Evolutionary conservation across 352 stramenopile genomes (phyloP).

Genomic region (Phytophthora sansomeana): DNA sequence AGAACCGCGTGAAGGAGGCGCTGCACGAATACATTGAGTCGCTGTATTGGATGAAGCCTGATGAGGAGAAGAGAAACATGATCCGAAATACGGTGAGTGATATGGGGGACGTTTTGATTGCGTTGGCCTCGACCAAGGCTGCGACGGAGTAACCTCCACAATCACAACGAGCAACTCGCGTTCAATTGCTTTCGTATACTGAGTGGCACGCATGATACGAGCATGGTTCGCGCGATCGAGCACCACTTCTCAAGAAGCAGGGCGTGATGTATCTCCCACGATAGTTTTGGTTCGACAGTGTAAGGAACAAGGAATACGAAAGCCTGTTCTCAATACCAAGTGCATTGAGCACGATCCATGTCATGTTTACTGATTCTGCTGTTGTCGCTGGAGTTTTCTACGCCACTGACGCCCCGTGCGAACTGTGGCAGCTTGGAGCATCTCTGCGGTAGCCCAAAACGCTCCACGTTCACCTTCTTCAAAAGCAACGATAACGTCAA

Average conservation of each 20-base stretch:
- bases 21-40: constrained; percentile 83
- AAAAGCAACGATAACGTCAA: constrained; percentile 57
- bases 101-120: constrained; percentile 71
- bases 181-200: no score
- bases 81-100: constrained; percentile 79
- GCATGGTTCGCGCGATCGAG: neutral
- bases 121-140: constrained; percentile 47
- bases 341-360: no score
- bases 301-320: no score
- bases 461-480: constrained; percentile 57
- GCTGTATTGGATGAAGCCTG: constrained; percentile 70
- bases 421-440: constrained; percentile 67
- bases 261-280: no score
- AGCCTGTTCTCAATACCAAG: no score
- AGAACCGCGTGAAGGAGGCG: constrained; percentile 68
- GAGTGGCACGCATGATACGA: no score
- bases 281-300: no score
- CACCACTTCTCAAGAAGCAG: no score
- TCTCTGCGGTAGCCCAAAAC: constrained; percentile 73
- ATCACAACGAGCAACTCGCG: no score
- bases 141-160: constrained; percentile 19
- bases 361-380: constrained; percentile 17
- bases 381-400: constrained; percentile 44
- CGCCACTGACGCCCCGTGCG: constrained; percentile 74
- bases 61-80: constrained; percentile 46